A percentile compares a stretch with the other conserved stretches of the same genome.
phyloP scores from a whole-genome alignment of 1,284 basidiomycete genomes.

The Moesziomyces globuligerus region DNA sequence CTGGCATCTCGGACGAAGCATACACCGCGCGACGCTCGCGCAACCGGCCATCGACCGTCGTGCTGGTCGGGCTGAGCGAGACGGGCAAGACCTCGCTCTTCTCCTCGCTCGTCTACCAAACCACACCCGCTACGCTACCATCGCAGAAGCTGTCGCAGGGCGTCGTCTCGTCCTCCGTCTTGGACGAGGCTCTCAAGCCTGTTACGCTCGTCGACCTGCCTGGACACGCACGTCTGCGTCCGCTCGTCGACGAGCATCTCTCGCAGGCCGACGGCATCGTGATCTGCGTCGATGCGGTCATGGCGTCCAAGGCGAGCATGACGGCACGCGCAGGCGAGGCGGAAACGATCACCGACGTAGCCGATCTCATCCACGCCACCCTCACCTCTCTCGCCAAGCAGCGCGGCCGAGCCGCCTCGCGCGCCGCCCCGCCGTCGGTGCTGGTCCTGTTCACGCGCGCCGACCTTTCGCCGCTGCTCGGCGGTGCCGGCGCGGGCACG shows the following conservation, averaged over 20 bases:
- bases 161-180: conserved; percentile 4
- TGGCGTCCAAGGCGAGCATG: conserved; percentile 49
- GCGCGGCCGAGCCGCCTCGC: conserved; percentile 9
- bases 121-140: conserved; percentile 51
- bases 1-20: conserved; percentile 1
- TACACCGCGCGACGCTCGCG: conserved; percentile 24
- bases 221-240: conserved; percentile 58
- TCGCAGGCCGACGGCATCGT: conserved; percentile 56
- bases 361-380: conserved; percentile 54
- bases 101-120: conserved; percentile 52
- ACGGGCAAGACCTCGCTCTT: conserved; percentile 63
- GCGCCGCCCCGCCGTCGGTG: conserved; percentile 45
- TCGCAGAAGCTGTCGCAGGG: conserved; percentile 51
- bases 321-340: conserved; percentile 11
- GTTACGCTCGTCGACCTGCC: conserved; percentile 58
- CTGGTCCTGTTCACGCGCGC: conserved; percentile 61
- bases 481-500: conserved; percentile 29
- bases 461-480: conserved; percentile 61
- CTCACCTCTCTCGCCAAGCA: conserved; percentile 49
- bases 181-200: conserved; percentile 15
- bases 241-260: conserved; percentile 47
- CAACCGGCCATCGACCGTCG: conserved; percentile 37
- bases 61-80: conserved; percentile 56
- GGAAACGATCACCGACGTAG: conserved; percentile 45
- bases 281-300: conserved; percentile 62